Evolutionary conservation across 2,329 filamentous ascomycete species (phyloP), one percentile per base, ranked within the genome.

Genomic region (Penicillium sumatraense): DNA sequence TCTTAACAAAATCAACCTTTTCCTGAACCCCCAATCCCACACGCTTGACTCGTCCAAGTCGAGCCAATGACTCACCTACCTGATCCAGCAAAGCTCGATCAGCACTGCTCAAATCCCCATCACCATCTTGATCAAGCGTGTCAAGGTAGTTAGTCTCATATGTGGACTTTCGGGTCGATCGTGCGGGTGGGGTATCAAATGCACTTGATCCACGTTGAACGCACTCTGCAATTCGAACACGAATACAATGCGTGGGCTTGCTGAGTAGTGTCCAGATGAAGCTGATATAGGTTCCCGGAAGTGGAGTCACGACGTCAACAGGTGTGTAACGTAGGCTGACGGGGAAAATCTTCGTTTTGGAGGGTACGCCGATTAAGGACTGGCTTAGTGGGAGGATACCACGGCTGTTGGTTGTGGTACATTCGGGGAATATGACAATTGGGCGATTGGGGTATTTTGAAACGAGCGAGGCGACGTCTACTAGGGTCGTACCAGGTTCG

Each of bases 341-440:
- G 1, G 95, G 93, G 77, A 96, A 98, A 63, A 99, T 91, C 69
- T 88, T 89, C 8, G 87, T 87, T 51, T 83, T 80, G 5, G 84
- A 72, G 0, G 88, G 85, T 0, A 85, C 85, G 14, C 86, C 83
- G 2, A 95, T 79, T 1, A 99, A 81, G 48, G 87, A 88, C 0
- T 89, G 91, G 57, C 89, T 91, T 52, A 96, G 85, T 1, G 91
- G 90, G 11, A 99, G 77, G 59, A 98, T 93, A 4, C 89, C 95
- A 63, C 90, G 88, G 59, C 93, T 93, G 70, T 99, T 99, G 41
- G 91, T 96, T 1, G 95, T 96, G 4, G 89, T 95, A 75, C 89
- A 93, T 77, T 99, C 95, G 11, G 95, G 93, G 72, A 98, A 97
- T 1, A 96, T 86, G 58, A 88, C 91, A 59, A 98, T 84, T 56